Percentiles rank a stretch among this genome's conserved stretches.
Conservation (phyloP, 805 yeast genomes). For the Cyberlindnera euphorbiae region DNA sequence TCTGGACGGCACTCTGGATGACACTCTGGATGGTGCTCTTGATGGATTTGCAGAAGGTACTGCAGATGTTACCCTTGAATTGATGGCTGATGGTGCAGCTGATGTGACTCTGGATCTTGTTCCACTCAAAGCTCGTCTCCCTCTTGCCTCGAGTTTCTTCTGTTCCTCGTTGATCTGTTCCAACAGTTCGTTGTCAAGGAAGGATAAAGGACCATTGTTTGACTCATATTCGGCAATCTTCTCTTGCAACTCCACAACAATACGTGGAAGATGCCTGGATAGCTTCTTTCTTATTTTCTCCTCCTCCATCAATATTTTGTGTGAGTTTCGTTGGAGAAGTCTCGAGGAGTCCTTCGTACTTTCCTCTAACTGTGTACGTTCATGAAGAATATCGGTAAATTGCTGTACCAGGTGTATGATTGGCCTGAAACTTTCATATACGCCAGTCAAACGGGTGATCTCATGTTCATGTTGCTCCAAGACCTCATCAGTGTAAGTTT, state of each 20-base stretch:
- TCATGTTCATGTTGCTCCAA: constrained; percentile 64
- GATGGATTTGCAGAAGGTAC: constrained; percentile 18
- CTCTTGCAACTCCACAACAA: constrained; percentile 45
- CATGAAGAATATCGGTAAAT: constrained; percentile 51
- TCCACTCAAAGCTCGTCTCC: constrained; percentile 17
- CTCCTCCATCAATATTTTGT: constrained; percentile 73
- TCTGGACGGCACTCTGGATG: constrained; percentile 19
- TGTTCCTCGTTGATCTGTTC: constrained; percentile 29
- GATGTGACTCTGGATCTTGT: constrained; percentile 10
- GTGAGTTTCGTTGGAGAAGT: constrained; percentile 67
- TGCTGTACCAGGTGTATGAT: constrained; percentile 52
- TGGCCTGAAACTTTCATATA: constrained; percentile 47
- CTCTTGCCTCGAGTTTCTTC: constrained; percentile 17
- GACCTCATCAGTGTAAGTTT: constrained; percentile 52
- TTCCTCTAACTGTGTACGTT: constrained; percentile 58
- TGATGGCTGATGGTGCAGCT: constrained; percentile 5
- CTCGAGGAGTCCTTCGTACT: constrained; percentile 79
- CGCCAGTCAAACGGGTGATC: constrained; percentile 43
- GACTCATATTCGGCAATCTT: constrained; percentile 47
- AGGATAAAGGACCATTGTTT: constrained; percentile 29
- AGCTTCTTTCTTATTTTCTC: constrained; percentile 70
- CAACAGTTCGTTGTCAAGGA: constrained; percentile 25
- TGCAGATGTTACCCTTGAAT: constrained; percentile 13
- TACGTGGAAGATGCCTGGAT: constrained; percentile 61
- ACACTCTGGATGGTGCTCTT: constrained; percentile 17